Evolutionary conservation across 2,329 filamentous ascomycete species (phyloP).

Genomic region (Colletotrichum coccodes): DNA sequence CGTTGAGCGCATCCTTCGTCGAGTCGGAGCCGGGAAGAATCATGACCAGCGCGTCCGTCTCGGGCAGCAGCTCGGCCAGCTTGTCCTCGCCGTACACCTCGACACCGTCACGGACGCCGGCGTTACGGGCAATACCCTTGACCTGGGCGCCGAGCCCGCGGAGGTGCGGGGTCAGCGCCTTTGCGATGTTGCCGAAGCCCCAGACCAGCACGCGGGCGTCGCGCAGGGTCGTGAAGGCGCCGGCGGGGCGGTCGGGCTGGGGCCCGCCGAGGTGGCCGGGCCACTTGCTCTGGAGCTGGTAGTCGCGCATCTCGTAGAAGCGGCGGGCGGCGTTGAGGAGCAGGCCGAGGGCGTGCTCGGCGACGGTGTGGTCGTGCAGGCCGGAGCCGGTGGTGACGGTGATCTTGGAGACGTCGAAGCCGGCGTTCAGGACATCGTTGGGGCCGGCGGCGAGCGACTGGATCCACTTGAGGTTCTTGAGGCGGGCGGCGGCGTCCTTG

Average conservation of each 20-base stretch:
- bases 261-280: conserved; percentile 70
- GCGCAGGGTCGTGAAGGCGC: conserved; percentile 67
- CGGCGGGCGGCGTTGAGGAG: conserved; percentile 64
- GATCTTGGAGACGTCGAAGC: conserved; percentile 63
- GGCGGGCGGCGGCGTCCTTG: conserved; percentile 62
- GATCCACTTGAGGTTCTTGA: conserved; percentile 71
- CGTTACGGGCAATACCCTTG: conserved; percentile 63
- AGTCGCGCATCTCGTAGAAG: conserved; percentile 72
- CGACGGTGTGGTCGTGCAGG: conserved; percentile 72
- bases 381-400: conserved; percentile 70
- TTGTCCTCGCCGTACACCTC: conserved; percentile 66
- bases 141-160: conserved; percentile 66
- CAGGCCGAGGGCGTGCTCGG: conserved; percentile 71
- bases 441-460: conserved; percentile 74
- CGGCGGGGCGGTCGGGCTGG: conserved; percentile 66
- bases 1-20: conserved; percentile 66
- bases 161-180: conserved; percentile 66
- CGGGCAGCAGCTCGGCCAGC: conserved; percentile 61
- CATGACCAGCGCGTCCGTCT: conserved; percentile 75
- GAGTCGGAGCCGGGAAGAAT: conserved; percentile 68
- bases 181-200: conserved; percentile 76
- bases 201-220: conserved; percentile 69
- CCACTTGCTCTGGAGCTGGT: conserved; percentile 66
- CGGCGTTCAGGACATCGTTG: conserved; percentile 71
- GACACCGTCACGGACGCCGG: conserved; percentile 67